Evolutionary conservation across 2,329 filamentous ascomycete genomes (phyloP), one percentile per base, ranked within the genome.

Genomic region (Incumbomyces lentus): DNA sequence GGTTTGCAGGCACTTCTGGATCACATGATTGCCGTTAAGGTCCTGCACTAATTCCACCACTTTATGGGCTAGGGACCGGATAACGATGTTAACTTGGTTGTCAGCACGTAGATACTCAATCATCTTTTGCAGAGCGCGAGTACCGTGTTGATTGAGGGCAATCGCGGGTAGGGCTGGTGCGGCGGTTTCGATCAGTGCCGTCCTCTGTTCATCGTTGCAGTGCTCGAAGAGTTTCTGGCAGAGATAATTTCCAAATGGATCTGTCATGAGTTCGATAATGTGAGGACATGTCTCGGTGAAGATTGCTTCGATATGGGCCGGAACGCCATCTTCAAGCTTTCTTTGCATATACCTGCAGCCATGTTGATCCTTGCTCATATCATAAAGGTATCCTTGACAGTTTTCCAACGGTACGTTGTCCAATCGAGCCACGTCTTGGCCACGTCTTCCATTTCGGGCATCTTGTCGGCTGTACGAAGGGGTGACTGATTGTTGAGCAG

Each of bases 201-300:
- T 96, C 55, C 92, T 87, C 71, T 98, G 90, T 44, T 95, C 86
- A 60, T 96, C 86, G 62, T 86, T 93, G 69, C 87, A 90, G 65
- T 83, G 94, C 69, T 98, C 92, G 29, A 98, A 78, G 52, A 98
- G 74, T 76, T 96, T 98, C 73, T 98, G 92, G 73, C 90, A 96
- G 56, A 98, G 81, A 67, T 98, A 98, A 73, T 98, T 98, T 64
- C 92, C 92, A 65, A 98, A 98, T 8, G 92, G 90, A 67, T 98
- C 90, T 50, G 88, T 95, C 92, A 98, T 98, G 55, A 98, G 75
- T 71, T 98, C 92, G 53, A 94, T 82, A 57, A 98, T 89, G 64
- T 96, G 88, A 61, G 84, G 77, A 62, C 90, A 87, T 44, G 89
- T 95, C 72, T 98, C 92, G 26, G 82, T 73, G 74, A 93, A 98